phyloP scores from a whole-genome alignment of 305 asterid species.

The Fraxinus paxiana region DNA sequence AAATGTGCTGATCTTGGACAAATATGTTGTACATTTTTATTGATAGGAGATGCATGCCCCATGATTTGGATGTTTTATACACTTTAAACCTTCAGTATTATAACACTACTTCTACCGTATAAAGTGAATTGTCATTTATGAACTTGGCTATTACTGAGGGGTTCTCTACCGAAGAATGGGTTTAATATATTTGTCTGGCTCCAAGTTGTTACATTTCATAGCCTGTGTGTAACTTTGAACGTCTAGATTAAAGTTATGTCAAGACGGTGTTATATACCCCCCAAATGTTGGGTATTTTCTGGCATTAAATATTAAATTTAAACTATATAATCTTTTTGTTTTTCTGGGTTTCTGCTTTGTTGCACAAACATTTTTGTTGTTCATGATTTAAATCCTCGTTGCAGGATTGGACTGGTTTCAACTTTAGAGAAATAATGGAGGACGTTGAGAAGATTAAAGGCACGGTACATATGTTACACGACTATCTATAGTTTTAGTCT shows the following conservation, averaged over 20 bases:
- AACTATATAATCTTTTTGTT: background rate
- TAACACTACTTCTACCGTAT: background rate
- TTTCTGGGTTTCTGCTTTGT: conserved; percentile 6
- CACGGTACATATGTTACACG: conserved; percentile 70
- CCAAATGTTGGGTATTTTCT: background rate
- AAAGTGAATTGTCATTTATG: background rate
- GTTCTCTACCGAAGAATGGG: background rate
- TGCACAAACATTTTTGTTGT: conserved; percentile 4
- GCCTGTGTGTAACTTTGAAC: background rate
- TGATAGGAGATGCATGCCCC: background rate
- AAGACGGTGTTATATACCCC: background rate
- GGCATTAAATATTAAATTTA: background rate
- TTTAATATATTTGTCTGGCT: conserved; percentile 7
- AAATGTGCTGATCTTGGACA: background rate
- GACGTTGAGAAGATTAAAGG: conserved; percentile 98
- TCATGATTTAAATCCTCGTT: conserved; percentile 27
- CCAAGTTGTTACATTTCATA: conserved; percentile 10
- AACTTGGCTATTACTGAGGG: background rate
- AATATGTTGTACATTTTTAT: background rate
- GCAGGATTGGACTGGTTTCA: conserved; percentile 98
- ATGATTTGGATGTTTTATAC: background rate
- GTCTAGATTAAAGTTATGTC: background rate
- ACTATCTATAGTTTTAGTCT: background rate
- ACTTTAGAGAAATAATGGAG: conserved; percentile 83
- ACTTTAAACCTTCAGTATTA: background rate